Evolutionary conservation across 257 asterid species (phyloP).

Genomic region (Gentiana straminea): DNA sequence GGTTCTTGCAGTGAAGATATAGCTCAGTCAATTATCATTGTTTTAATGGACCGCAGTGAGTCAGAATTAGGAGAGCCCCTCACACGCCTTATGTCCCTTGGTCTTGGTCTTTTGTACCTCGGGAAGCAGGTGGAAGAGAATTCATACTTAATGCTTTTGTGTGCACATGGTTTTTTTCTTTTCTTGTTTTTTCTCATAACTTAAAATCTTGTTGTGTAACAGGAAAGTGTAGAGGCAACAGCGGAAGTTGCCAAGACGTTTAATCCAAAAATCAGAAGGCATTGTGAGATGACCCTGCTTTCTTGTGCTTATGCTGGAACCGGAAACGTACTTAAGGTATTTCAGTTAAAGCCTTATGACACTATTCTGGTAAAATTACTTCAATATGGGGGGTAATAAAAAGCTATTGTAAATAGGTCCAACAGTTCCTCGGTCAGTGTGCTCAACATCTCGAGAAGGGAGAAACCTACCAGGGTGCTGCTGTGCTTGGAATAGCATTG

Average conservation of each 20-base stretch:
- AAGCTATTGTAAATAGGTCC: slow-evolving; percentile 52
- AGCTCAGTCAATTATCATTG: slow-evolving; percentile 78
- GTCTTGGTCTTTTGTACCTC: slow-evolving; percentile 89
- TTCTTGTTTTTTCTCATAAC: neutral
- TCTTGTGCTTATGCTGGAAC: slow-evolving; percentile 99
- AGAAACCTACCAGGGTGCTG: slow-evolving; percentile 81
- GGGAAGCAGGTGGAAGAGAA: slow-evolving; percentile 70
- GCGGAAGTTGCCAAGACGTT: slow-evolving; percentile 84
- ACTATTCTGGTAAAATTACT: neutral
- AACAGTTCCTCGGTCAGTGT: slow-evolving; percentile 88
- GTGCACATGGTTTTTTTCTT: too few species aligned
- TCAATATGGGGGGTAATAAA: neutral
- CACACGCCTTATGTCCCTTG: slow-evolving; percentile 75
- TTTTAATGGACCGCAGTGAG: slow-evolving; percentile 86
- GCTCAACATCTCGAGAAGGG: slow-evolving; percentile 86
- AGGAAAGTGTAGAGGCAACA: slow-evolving; percentile 90
- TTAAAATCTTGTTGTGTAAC: slow-evolving; percentile 10
- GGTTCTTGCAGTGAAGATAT: slow-evolving; percentile 93
- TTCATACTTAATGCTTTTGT: too few species aligned
- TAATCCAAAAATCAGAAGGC: slow-evolving; percentile 64
- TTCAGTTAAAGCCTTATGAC: neutral
- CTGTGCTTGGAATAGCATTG: slow-evolving; percentile 97
- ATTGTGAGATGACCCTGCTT: slow-evolving; percentile 79
- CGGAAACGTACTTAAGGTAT: slow-evolving; percentile 89
- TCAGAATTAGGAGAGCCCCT: slow-evolving; percentile 80